Percentiles rank a stretch among this genome's conserved stretches.
These are phyloP conservation scores for Pyrenophora teres DNA, from an alignment of 2,329 filamentous ascomycete genomes.

Conservation along the genomic window DNA sequence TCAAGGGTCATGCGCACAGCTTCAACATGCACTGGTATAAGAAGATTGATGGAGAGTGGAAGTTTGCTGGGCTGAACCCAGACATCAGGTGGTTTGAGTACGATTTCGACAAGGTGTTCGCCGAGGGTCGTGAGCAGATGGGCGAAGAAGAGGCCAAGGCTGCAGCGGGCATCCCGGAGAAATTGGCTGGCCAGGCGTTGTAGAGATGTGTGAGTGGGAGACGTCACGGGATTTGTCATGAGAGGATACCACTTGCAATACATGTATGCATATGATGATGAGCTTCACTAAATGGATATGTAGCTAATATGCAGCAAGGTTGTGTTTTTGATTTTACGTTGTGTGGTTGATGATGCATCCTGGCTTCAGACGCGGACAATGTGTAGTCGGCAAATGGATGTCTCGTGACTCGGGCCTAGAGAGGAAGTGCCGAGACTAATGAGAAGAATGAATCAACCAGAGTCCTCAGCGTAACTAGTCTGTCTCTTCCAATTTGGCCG, in stretches of 20 bases:
- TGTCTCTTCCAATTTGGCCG: slow-evolving; percentile 4
- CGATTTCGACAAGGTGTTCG: slow-evolving; percentile 61
- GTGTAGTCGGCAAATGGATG: too few relatives aligned
- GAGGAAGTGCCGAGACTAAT: too few relatives aligned
- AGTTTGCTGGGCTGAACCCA: slow-evolving; percentile 61
- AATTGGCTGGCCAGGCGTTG: slow-evolving; percentile 4
- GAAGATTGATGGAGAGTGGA: slow-evolving; percentile 63
- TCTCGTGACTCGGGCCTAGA: too few relatives aligned
- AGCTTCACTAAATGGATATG: too few relatives aligned
- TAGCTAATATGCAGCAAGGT: too few relatives aligned
- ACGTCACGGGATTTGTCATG: neutral
- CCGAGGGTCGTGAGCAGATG: slow-evolving; percentile 53
- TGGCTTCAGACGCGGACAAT: too few relatives aligned
- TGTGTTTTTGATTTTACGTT: too few relatives aligned
- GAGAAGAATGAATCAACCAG: too few relatives aligned
- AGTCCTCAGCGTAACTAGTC: neutral
- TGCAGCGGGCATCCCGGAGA: slow-evolving; percentile 46
- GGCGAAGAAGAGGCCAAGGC: slow-evolving; percentile 52
- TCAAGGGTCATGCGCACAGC: slow-evolving; percentile 63
- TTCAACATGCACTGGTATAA: slow-evolving; percentile 61
- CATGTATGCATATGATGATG: too few relatives aligned
- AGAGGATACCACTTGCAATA: too few relatives aligned
- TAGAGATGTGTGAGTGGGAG: neutral
- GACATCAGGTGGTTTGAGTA: slow-evolving; percentile 62
- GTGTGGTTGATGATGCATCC: too few relatives aligned